A percentile compares a stretch with the other conserved stretches of the same genome.
Evolutionary conservation across 2,329 filamentous ascomycete genomes (phyloP).

Genomic region (Ambrosiella cleistominuta): DNA sequence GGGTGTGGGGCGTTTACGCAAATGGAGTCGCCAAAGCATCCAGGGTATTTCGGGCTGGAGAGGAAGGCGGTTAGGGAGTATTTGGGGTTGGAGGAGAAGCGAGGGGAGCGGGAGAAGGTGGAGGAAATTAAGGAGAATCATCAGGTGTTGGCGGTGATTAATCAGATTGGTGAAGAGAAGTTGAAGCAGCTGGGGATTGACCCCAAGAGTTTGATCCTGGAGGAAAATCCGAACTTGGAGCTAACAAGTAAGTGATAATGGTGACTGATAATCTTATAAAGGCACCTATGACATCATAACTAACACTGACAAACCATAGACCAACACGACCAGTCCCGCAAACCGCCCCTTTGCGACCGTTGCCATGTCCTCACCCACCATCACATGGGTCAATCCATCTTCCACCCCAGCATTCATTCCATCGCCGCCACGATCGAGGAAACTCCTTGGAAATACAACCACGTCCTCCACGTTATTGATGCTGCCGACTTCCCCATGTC

Average conservation of each 20-base stretch:
- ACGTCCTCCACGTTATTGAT: slow-evolving; percentile 89
- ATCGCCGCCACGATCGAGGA: slow-evolving; percentile 72
- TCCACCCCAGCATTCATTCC: slow-evolving; percentile 64
- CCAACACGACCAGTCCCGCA: slow-evolving; percentile 15
- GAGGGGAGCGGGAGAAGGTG: slow-evolving; percentile 27
- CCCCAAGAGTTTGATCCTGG: slow-evolving; percentile 17
- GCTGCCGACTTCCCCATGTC: slow-evolving; percentile 96
- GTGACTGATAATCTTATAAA: too few species aligned
- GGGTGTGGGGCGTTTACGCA: slow-evolving; percentile 51
- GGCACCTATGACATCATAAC: too few species aligned
- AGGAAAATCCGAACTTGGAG: slow-evolving; percentile 9
- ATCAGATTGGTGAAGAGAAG: slow-evolving; percentile 22
- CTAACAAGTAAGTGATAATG: not conserved
- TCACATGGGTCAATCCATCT: slow-evolving; percentile 48
- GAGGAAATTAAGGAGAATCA: slow-evolving; percentile 25
- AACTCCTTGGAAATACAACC: slow-evolving; percentile 77
- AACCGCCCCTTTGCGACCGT: slow-evolving; percentile 58
- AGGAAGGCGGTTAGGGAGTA: slow-evolving; percentile 35
- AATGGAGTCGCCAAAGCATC: slow-evolving; percentile 29
- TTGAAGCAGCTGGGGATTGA: slow-evolving; percentile 31
- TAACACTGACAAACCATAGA: not conserved
- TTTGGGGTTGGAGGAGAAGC: slow-evolving; percentile 19
- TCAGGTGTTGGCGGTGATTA: slow-evolving; percentile 12
- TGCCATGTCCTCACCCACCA: slow-evolving; percentile 74
- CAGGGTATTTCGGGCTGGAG: slow-evolving; percentile 38